Evolutionary conservation across 2,329 filamentous ascomycete genomes (phyloP), one percentile per base, ranked within the genome.

Genomic region (Epichloe bromicola): DNA sequence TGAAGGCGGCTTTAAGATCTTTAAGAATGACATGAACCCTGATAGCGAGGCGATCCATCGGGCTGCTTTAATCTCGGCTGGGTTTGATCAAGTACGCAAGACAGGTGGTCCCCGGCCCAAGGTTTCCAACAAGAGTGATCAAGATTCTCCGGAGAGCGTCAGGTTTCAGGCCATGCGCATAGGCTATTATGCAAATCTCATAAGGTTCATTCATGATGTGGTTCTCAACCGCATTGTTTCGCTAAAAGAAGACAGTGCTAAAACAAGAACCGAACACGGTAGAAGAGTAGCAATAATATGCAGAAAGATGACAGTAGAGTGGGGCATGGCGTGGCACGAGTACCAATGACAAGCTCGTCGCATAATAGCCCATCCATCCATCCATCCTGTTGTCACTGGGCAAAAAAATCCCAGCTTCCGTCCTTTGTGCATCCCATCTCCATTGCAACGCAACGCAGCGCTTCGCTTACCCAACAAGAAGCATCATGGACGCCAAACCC

Each of bases 201-300:
- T 3, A n/a, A n/a, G 15, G 15, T 17, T 17, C 17, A 8, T 39
- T 39, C 15, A 1, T 39, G 8, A 83, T 64, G 72, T 94, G 54
- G 78, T 95, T 48, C 70, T 95, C 36, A 95, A 95, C 70, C 78
- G 86, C 49, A 95, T 95, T 59, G 88, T 95, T 20, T 85, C 84
- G 40, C 69, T 95, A 60, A 93, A 93, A 70, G 88, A 95, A 68
- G 86, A 91, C 63, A 70, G 76, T 20, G 79, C 79, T 48, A 86
- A 86, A 10, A 10, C 26, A 30, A 30, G 8, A 10, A 3, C 7
- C 7, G 26, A 8, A 30, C 26, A 30, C 26, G 26, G 26, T 30
- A 30, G 26, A 30, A 30, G 7, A 26, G 26, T 26, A 10, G 26
- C 26, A 30, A 7, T n/a, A n/a, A n/a, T n/a, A n/a, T n/a, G n/a